Base-by-base conservation (phyloP, 1,139 yeast species). In the Pichia sp. region DNA sequence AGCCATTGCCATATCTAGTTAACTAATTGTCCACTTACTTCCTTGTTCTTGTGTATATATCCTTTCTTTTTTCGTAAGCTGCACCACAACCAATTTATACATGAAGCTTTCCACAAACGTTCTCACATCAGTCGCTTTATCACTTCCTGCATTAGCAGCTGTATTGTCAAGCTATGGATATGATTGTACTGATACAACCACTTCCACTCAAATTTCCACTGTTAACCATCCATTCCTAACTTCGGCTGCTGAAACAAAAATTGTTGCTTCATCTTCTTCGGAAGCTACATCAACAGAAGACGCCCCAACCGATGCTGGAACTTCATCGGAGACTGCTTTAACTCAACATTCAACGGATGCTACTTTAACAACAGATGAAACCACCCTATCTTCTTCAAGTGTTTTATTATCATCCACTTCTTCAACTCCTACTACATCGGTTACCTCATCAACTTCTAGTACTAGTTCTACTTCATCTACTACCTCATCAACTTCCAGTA, bases 381-480 rank as follows among this genome's bases (percentile, higher is more conserved):
- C 53, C 49, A 57, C 58, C 53, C 57, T 61, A 45, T 26, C 60
- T 11, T 58, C 58, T 23, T 53, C 80, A 55, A 70, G 82, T 3
- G 20, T n/a, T 26, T 39, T 56, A 18, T 39, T 59, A 25, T 52
- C 53, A 29, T 59, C 41, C 11, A n/a, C 53, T 6, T 59, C 59
- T 25, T 62, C 56, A 36, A 26, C 71, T 48, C 53, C 63, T n/a
- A 49, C 66, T 43, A 43, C 62, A 40, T 47, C 59, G 15, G 50
- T 53, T 49, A 56, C 58, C 53, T 56, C 61, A 45, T 22, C 61
- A 56, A 52, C 53, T 48, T 51, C 57, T 11, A 58, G 57, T 23
- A 55, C 80, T 55, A 70, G 82, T 0, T 88, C 86, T 0, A 66
- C 82, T 40, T 80, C 88, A 0, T 87, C 90, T 5, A 81, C 79